phyloP scores from a whole-genome alignment of 1,139 yeast genomes.

The Magnusiomyces magnusii region DNA sequence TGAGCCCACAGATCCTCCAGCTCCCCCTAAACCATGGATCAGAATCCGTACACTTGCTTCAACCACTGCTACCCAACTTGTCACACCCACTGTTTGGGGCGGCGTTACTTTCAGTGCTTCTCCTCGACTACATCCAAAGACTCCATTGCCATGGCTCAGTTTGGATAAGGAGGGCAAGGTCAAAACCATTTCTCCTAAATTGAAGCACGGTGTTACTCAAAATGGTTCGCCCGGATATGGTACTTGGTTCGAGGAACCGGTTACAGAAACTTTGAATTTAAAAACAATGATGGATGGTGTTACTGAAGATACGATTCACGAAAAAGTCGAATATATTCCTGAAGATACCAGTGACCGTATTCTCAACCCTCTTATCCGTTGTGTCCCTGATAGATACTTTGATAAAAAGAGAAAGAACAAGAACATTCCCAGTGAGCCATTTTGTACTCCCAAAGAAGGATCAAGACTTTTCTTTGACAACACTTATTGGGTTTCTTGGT shows the following conservation, averaged over 20 bases:
- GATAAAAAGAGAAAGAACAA: conserved; percentile 56
- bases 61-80: conserved; percentile 49
- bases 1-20: conserved; percentile 25
- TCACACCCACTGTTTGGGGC: conserved; percentile 71
- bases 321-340: conserved; percentile 47
- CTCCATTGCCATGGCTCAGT: conserved; percentile 74
- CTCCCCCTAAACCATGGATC: conserved; percentile 55
- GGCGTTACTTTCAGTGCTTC: conserved; percentile 74
- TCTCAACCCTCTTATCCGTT: conserved; percentile 70
- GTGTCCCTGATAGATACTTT: conserved; percentile 70
- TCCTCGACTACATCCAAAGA: conserved; percentile 53
- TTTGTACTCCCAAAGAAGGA: conserved; percentile 71
- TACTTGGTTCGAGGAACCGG: conserved; percentile 66
- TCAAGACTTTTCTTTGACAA: conserved; percentile 47
- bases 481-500: conserved; percentile 78
- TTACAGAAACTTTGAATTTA: conserved; percentile 35
- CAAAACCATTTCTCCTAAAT: conserved; percentile 64
- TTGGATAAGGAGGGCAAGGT: conserved; percentile 74
- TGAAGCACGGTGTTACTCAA: conserved; percentile 61
- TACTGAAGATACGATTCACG: conserved; percentile 17
- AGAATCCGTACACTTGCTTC: conserved; percentile 48
- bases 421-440: conserved; percentile 51
- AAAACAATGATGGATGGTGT: conserved; percentile 16
- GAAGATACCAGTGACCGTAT: conserved; percentile 49
- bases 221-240: conserved; percentile 65